Evolutionary conservation across 1,284 basidiomycete species (phyloP).

Genomic region (Irpex sp.): DNA sequence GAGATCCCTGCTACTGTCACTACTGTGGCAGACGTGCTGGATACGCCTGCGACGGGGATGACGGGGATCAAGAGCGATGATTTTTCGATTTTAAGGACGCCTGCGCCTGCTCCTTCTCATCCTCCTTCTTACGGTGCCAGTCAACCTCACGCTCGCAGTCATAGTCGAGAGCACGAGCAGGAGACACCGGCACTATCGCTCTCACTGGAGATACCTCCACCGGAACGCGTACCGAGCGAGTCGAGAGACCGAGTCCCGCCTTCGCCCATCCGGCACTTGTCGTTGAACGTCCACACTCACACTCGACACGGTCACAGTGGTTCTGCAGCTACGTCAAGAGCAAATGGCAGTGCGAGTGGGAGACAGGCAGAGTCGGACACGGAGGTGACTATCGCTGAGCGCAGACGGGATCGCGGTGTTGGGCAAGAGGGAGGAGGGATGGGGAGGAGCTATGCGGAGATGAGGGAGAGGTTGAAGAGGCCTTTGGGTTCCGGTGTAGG

Average conservation of each 20-base stretch:
- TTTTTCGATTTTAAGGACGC: constrained; percentile 19
- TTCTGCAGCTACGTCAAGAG: too few species aligned
- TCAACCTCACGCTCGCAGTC: too few species aligned
- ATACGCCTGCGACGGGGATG: constrained; percentile 15
- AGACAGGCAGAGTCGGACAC: constrained; percentile 17
- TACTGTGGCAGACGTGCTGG: not conserved
- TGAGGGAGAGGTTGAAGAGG: constrained; percentile 8
- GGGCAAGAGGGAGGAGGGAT: not conserved
- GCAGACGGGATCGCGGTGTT: constrained; percentile 1
- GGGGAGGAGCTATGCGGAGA: constrained; percentile 5
- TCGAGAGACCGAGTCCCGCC: not conserved
- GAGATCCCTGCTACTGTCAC: constrained; percentile 2
- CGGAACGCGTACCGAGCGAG: not conserved
- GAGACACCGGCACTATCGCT: not conserved
- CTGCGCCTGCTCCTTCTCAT: constrained; percentile 10
- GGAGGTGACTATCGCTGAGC: constrained; percentile 8
- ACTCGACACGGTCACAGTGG: too few species aligned
- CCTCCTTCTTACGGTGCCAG: not conserved
- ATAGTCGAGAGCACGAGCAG: too few species aligned
- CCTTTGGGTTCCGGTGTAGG: not conserved
- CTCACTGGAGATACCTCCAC: constrained; percentile 10
- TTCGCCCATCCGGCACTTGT: not conserved
- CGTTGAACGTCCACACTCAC: too few species aligned
- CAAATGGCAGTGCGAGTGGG: too few species aligned
- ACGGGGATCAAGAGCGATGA: constrained; percentile 16